phyloP scores from a whole-genome alignment of 805 yeast species.

The Nakazawaea pomicola region DNA sequence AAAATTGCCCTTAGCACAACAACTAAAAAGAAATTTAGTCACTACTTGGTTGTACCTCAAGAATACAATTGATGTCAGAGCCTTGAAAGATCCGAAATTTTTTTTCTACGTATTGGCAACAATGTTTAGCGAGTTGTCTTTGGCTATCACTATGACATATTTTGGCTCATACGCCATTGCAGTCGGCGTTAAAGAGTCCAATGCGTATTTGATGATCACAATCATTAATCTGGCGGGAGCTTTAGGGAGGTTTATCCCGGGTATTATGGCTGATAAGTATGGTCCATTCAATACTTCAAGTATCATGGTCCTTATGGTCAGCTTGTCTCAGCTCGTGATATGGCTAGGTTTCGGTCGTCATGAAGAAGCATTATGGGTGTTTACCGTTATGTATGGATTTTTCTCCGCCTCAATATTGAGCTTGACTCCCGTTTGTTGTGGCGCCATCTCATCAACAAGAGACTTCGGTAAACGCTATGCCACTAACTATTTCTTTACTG shows the following conservation, averaged over 20 bases:
- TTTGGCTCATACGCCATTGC: constrained; percentile 39
- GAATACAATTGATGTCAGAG: constrained; percentile 21
- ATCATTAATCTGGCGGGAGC: constrained; percentile 44
- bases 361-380: constrained; percentile 33
- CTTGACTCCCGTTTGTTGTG: constrained; percentile 54
- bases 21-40: constrained; percentile 13
- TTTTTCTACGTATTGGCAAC: constrained; percentile 33
- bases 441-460: constrained; percentile 44
- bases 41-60: constrained; percentile 4
- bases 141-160: constrained; percentile 36
- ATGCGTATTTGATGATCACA: constrained; percentile 40
- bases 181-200: constrained; percentile 34
- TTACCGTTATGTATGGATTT: constrained; percentile 47
- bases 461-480: constrained; percentile 20
- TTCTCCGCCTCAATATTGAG: constrained; percentile 52
- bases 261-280: constrained; percentile 44
- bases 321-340: constrained; percentile 40
- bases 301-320: constrained; percentile 37
- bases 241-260: constrained; percentile 52
- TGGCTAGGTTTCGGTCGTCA: constrained; percentile 55
- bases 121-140: constrained; percentile 33
- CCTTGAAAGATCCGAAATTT: constrained; percentile 34
- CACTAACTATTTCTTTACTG: constrained; percentile 24
- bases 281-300: constrained; percentile 59
- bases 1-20: neutral